Evolutionary conservation across 495 filamentous ascomycete species (phyloP), one percentile per base, ranked within the genome.

Genomic region (Neurospora sp.): DNA sequence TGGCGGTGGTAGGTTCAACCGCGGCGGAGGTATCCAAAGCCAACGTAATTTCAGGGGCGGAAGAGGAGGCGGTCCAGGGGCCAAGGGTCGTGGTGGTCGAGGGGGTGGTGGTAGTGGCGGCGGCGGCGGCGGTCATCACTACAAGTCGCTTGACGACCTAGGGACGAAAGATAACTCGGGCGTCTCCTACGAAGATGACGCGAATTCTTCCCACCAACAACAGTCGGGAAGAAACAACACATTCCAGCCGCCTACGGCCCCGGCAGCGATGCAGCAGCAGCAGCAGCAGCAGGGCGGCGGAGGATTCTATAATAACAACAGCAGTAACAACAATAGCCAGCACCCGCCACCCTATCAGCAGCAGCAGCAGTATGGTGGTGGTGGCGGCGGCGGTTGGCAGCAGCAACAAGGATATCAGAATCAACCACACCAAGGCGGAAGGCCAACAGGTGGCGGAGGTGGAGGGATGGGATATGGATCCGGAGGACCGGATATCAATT

Each of bases 121-220:
- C 41, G 76, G 78, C 41, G 76, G 75, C 38, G 38, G 73, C 38
- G 70, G 75, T 31, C 73, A 80, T 59, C 79, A 82, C 68, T 81
- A 81, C 76, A 80, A 79, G 48, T 79, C 77, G 7, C 79, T 82
- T 0, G 83, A 86, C 41, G 84, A 85, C 65, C 74, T 85, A 0
- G 83, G 82, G 2, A 81, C 81, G 31, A 80, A 81, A 9, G 82
- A 83, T 3, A 80, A 70, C 44, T 81, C 81, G 22, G 76, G 76
- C 27, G 80, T 84, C 14, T 83, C 83, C 2, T 85, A 85, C 68
- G 84, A 85, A 69, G 84, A 85, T 38, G 74, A 73, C 8, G 68
- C 72, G 31, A 70, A 71, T 16, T 69, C 53, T 16, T 65, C 53
- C 9, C 53, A 65, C 27, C 53, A 65, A 35, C 53, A 35, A 27